These are phyloP conservation scores for Candida coleopterorum DNA, from an alignment of 805 yeast genomes.

Conservation along the genomic window DNA sequence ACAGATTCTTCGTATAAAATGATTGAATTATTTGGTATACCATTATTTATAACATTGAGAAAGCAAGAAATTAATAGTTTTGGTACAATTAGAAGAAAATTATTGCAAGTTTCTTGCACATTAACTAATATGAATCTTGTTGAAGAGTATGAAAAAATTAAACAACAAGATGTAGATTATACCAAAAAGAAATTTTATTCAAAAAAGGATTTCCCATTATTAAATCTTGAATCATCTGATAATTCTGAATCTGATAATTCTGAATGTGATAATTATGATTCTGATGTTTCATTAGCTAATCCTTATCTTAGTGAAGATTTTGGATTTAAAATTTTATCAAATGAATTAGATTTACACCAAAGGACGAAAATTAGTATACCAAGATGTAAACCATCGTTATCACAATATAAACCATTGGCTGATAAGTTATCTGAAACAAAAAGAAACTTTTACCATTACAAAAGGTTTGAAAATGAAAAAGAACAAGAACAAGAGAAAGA, in stretches of 20 bases:
- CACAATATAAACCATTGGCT: constrained; percentile 32
- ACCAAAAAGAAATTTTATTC: constrained; percentile 17
- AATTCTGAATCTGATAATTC: no score
- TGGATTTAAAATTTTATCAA: constrained; percentile 42
- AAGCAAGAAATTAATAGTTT: constrained; percentile 51
- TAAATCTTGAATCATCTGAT: constrained; percentile 14
- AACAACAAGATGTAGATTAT: constrained; percentile 8
- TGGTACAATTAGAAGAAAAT: constrained; percentile 52
- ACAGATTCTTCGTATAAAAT: constrained; percentile 29
- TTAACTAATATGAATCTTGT: constrained; percentile 21
- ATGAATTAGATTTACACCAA: constrained; percentile 5
- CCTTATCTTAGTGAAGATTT: constrained; percentile 47
- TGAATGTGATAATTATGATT: constrained; percentile 40
- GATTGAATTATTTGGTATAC: constrained; percentile 62
- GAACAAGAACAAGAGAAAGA: constrained; percentile 10
- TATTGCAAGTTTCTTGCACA: constrained; percentile 37
- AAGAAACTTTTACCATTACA: constrained; percentile 27
- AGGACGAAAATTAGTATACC: constrained; percentile 39
- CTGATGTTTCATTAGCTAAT: constrained; percentile 49
- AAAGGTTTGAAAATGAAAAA: constrained; percentile 12
- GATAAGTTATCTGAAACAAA: constrained; percentile 25
- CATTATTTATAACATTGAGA: constrained; percentile 62
- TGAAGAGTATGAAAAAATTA: constrained; percentile 18
- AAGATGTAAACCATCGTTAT: constrained; percentile 36
- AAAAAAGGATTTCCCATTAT: constrained; percentile 31